These are phyloP conservation scores for Leccinum aurantiacum DNA, from an alignment of 768 basidiomycete species.

Conservation along the genomic window DNA sequence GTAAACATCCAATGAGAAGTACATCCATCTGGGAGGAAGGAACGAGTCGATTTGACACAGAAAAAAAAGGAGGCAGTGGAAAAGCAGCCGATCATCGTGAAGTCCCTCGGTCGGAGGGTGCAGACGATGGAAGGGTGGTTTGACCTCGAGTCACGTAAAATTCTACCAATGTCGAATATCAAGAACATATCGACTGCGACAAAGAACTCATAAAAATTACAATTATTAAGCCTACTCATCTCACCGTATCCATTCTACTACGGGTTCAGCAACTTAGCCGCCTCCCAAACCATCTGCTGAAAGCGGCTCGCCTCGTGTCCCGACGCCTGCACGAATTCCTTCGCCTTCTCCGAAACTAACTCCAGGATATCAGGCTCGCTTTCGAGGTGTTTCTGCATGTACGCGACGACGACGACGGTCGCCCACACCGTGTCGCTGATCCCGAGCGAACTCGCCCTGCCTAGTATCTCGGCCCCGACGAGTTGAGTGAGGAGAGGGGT, in stretches of 20 bases:
- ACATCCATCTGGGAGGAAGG: background rate
- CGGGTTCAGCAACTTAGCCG: conserved; percentile 6
- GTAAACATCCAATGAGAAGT: background rate
- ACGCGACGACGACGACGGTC: conserved; percentile 49
- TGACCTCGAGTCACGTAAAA: no score
- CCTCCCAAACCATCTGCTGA: conserved; percentile 23
- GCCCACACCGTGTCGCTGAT: conserved; percentile 45
- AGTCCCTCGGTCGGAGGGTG: background rate
- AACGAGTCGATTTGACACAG: background rate
- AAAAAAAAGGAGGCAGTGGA: no score
- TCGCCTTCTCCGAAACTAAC: conserved; percentile 42
- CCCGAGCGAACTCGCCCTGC: conserved; percentile 31
- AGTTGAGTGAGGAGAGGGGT: conserved; percentile 33
- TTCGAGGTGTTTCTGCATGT: conserved; percentile 38
- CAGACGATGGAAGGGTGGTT: background rate
- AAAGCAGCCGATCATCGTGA: background rate
- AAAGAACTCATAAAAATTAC: background rate
- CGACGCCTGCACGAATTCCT: conserved; percentile 36
- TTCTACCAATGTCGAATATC: background rate
- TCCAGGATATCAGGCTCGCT: conserved; percentile 42
- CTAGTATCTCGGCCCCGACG: conserved; percentile 36
- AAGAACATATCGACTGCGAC: background rate
- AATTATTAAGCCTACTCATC: background rate
- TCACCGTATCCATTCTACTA: background rate
- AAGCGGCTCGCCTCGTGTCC: conserved; percentile 5